phyloP scores from a whole-genome alignment of 345 rosid genomes.

The Arabis hirsuta region DNA sequence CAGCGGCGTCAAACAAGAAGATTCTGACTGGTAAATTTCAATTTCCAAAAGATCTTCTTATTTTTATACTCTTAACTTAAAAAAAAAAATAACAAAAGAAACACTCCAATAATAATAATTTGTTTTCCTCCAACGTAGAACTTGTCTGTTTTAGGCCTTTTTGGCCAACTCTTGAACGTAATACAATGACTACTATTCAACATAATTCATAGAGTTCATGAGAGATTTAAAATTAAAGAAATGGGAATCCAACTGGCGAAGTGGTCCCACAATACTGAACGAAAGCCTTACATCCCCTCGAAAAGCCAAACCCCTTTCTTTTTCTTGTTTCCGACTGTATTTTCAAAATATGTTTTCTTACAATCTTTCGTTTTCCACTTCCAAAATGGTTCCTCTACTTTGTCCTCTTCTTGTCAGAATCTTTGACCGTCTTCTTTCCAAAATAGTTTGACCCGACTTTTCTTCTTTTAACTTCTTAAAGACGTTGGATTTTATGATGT shows the following conservation, averaged over 20 bases:
- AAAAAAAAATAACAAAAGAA: too few relatives aligned
- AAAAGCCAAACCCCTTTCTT: constrained; percentile 36
- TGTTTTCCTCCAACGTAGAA: background rate
- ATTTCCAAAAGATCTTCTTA: constrained; percentile 42
- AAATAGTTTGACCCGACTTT: constrained; percentile 31
- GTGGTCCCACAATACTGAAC: constrained; percentile 32
- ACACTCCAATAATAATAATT: background rate
- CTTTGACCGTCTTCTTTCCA: constrained; percentile 35
- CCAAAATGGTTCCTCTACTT: constrained; percentile 29
- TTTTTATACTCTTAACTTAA: background rate
- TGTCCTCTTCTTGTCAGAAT: constrained; percentile 45
- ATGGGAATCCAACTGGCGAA: constrained; percentile 16
- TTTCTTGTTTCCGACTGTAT: background rate
- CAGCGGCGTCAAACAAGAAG: constrained; percentile 44
- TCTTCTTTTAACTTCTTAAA: constrained; percentile 8
- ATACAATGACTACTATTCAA: background rate
- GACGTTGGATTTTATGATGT: background rate
- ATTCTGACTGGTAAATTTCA: constrained; percentile 38
- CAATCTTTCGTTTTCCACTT: constrained; percentile 20
- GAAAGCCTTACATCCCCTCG: constrained; percentile 39
- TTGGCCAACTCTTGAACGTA: background rate
- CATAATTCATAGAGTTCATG: constrained; percentile 1
- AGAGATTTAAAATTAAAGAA: background rate
- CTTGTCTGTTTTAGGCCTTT: too few relatives aligned
- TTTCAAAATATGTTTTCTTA: background rate